Evolutionary conservation across 164 flowering plant species (phyloP), one percentile per base, ranked within the genome.

Genomic region (Umbellularia californica): DNA sequence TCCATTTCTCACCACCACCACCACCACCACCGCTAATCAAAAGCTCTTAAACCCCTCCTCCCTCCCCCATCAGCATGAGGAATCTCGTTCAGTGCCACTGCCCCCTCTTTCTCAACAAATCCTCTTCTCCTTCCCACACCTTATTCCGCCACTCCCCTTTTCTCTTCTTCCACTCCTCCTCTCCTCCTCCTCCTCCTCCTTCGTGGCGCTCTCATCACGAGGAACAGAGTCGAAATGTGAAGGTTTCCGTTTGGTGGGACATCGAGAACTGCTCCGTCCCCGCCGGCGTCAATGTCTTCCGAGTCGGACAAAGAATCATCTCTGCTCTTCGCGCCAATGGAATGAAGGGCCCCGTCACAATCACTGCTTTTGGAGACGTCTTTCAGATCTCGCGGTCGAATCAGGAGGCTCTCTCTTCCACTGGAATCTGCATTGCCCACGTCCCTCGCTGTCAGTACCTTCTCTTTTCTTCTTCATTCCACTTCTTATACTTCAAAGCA

Each of bases 201-300:
- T 62, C 78, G 15, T 74, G 80, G 3, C 65, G 74, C 47, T 73
- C 78, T 23, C 77, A 80, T 13, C 70, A 70, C 60, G 87, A 77
- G 19, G 89, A 85, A 41, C 86, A 83, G 72, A 78, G 81, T 28
- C 80, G 87, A 20, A 79, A 73, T 20, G 96, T 95, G 19, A 86
- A 82, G 82, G 94, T 93, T 0, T 89, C 94, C 0, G 99, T 95
- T 5, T 95, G 98, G 99, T 95, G 99, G 99, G 99, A 95, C 78
- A 84, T 95, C 63, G 95, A 95, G 87, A 95, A 90, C 74, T 93
- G 98, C 72, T 1, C 58, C 15, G 10, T 89, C 19, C 95, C 97
- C 6, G 17, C 51, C 5, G 91, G 90, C 7, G 83, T 74, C 3
- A 90, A 87, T 72, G 92, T 82, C 0, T 82, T 74, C 72, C 84